Evolutionary conservation across 305 asterid species (phyloP).

Genomic region (Petunia hybrid): DNA sequence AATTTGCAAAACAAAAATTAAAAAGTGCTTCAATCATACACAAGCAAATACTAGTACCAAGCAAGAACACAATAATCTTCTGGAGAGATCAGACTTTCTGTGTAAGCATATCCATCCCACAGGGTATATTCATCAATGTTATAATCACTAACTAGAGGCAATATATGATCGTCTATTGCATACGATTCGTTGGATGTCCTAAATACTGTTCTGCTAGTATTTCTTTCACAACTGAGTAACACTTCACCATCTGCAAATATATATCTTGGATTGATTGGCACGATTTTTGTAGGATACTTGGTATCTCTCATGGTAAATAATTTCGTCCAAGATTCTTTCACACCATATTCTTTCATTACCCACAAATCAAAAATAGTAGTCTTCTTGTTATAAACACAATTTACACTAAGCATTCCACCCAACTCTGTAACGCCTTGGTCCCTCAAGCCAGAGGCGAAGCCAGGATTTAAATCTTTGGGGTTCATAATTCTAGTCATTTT

Average conservation of each 20-base stretch:
- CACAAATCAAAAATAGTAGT: neutral
- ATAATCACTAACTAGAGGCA: neutral
- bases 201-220: neutral
- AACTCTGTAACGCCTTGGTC: neutral
- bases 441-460: no score
- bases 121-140: neutral
- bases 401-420: constrained; percentile 7
- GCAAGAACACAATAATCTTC: neutral
- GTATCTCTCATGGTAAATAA: neutral
- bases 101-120: neutral
- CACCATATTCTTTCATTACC: constrained; percentile 11
- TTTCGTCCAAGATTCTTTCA: neutral
- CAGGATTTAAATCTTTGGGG: no score
- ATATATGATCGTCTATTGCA: no score
- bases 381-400: neutral
- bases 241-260: constrained; percentile 10
- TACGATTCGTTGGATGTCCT: neutral
- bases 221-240: neutral
- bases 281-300: neutral
- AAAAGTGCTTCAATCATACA: neutral
- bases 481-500: no score
- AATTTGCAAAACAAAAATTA: no score
- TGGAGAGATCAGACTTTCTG: constrained; percentile 6
- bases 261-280: neutral
- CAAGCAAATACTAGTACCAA: neutral